Base-by-base conservation (phyloP, 805 yeast species). In the Sporopachydermia lactativora region DNA sequence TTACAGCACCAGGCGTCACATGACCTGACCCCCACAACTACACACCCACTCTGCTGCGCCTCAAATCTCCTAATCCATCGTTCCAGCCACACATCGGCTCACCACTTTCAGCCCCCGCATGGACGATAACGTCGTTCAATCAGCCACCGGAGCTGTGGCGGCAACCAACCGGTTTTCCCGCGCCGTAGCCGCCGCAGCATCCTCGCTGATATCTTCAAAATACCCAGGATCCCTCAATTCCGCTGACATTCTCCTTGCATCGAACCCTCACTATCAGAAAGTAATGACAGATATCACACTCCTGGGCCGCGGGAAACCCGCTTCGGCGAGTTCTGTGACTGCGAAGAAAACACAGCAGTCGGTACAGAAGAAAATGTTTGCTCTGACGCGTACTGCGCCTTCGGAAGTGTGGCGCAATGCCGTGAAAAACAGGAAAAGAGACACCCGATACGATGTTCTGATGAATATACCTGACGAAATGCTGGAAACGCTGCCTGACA, bases 391-490 rank as follows among this genome's bases (percentile, higher is more conserved):
- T 16, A 42, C 50, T 34, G 49, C 62, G 4, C 64, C 64, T 2
- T 43, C 56, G 4, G 65, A 60, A 40, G 43, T 59, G 11, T 55
- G 59, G 15, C 43, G 54, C 6, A 31, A 47, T 54, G 4, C 43
- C 56, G 15, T 49, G 64, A 2, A 41, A 45, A 3, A 50, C 57
- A 15, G 68, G 64, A 45, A 58, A 66, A 15, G 65, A 66, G 6
- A 24, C n/a, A 24, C 31, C n/a, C 31, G 31, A 24, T 70, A 63
- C 41, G 65, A 69, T 45, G 71, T 73, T 18, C 58, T 73, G 41
- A 64, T 71, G 19, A 59, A 66, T 39, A 61, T 80, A n/a, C 70
- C 81, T 14, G 82, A 76, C 47, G 82, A 77, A 28, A 49, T 80
- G 46, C 60, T 81, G 24, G 52, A 58, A 4, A 74, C 76, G 39